These are phyloP conservation scores for Heterobasidion parviporum DNA, from an alignment of 1,284 basidiomycete species.

Conservation along the genomic window DNA sequence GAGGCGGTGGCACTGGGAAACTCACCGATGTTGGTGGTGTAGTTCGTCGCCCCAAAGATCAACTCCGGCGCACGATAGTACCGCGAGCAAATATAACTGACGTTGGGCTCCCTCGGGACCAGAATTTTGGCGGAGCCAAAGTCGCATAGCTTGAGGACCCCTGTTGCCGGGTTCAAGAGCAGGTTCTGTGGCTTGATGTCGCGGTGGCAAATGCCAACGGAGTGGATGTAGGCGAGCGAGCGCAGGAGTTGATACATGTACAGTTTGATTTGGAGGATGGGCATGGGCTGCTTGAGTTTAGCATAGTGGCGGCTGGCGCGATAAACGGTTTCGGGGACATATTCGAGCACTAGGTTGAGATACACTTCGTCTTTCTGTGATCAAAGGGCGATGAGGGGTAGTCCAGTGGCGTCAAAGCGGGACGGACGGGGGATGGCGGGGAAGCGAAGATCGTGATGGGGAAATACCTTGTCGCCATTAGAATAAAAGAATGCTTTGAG, in stretches of 20 bases:
- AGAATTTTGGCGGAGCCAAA: slow-evolving; percentile 99
- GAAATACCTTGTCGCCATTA: slow-evolving; percentile 91
- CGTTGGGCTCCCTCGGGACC: slow-evolving; percentile 96
- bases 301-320: slow-evolving; percentile 97
- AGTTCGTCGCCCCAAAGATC: slow-evolving; percentile 99
- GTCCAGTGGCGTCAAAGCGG: not conserved
- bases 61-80: slow-evolving; percentile 99
- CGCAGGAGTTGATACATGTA: slow-evolving; percentile 98
- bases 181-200: slow-evolving; percentile 99
- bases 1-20: slow-evolving; percentile 8
- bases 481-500: slow-evolving; percentile 99
- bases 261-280: slow-evolving; percentile 97
- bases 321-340: slow-evolving; percentile 99
- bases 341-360: slow-evolving; percentile 98
- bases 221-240: slow-evolving; percentile 96
- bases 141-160: slow-evolving; percentile 96
- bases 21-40: slow-evolving; percentile 98
- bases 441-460: slow-evolving; percentile 1
- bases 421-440: not conserved
- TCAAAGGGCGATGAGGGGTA: not conserved
- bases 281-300: slow-evolving; percentile 99
- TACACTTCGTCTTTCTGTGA: slow-evolving; percentile 98
- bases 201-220: slow-evolving; percentile 95
- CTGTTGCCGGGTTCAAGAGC: slow-evolving; percentile 92
- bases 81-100: slow-evolving; percentile 98